Base-by-base conservation (phyloP, 169 alveolate species). In the Cryptosporidium canis region DNA sequence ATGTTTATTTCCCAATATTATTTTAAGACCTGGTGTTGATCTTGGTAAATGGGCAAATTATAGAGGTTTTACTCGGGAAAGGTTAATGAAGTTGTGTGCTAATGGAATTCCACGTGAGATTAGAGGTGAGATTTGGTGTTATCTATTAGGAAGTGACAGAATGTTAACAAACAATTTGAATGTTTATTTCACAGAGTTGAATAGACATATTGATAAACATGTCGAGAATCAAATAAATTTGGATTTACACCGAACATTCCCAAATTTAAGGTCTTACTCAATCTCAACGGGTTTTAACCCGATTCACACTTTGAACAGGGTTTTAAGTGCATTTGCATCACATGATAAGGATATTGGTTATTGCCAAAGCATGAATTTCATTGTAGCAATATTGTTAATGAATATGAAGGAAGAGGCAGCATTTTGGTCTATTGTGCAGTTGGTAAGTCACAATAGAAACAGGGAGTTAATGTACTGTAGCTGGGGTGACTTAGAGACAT, bases 341-440 rank as follows among this genome's bases (percentile, higher is more conserved):
- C 84, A 68, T 55, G 93, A 93, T 27, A 70, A 83, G 43, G 93
- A 93, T 51, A 71, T 91, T 27, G 96, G 97, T 3, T 94, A 94
- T 77, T 94, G 94, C 29, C 94, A 94, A 83, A 93, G 95, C 58
- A 92, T 94, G 94, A 92, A 94, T 12, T 94, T 91, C 51, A 85
- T 94, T 41, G 94, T 90, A 6, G 97, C 95, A 12, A 68, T 92
- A 16, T 84, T 93, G 24, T 70, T 94, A 27, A 85, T 90, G 9
- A 93, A 92, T 83, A 93, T 94, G 95, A 93, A 92, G 72, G 95
- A 92, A 85, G 94, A 94, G 67, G 91, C 93, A 35, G 92, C 97
- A 5, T 93, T 94, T 82, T 92, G 87, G 87, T 29, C 87, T 29
- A 35, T 77, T 8, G 87, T 77, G 41, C 70, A 77, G 37, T 35